Evolutionary conservation across 495 filamentous ascomycete genomes (phyloP), one percentile per base, ranked within the genome.

Genomic region (Neurospora pannonica): DNA sequence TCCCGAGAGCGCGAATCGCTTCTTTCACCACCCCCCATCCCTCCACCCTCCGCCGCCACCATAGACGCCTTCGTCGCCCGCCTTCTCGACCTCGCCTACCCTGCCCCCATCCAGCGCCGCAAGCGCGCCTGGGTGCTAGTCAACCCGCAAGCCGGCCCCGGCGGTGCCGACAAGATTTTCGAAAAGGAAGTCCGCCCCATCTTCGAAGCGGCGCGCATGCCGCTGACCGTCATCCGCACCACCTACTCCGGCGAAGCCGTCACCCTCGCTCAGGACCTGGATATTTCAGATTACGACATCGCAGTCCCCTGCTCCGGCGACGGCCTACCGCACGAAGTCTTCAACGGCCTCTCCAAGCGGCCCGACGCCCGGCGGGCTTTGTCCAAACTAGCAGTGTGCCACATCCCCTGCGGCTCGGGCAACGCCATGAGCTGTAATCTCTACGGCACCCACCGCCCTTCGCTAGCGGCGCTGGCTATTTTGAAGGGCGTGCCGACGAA

Each of bases 381-480:
- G 75, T 83, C 84, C 5, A 92, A 92, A 77, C 81, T 97, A n/a
- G 94, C 96, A 10, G 89, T 99, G 11, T 90, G 91, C n/a, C 90
- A 97, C 78, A 86, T 99, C 10, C 96, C 96, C 10, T 96, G 95
- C 79, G 96, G 96, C 8, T 93, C 92, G 67, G 96, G 95, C 4
- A 99, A 99, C 80, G 95, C 94, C 34, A 92, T 98, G 93, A 92
- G 91, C 67, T 92, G 91, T 86, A 98, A 97, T 77, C 83, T 97
- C 40, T 92, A 92, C 71, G 96, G 95, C 3, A 96, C 93, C 2
- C 88, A 90, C 40, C 92, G 89, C 75, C 88, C 92, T 13, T 92
- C 90, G 71, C 79, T 94, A 70, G 93, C 94, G 4, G 92, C 95
- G 10, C 80, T 99, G 75, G 88, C 88, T 5, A 90, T 97, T 21